These are phyloP conservation scores for Botrytis medusae DNA, from an alignment of 2,329 filamentous ascomycete genomes.

Conservation along the genomic window DNA sequence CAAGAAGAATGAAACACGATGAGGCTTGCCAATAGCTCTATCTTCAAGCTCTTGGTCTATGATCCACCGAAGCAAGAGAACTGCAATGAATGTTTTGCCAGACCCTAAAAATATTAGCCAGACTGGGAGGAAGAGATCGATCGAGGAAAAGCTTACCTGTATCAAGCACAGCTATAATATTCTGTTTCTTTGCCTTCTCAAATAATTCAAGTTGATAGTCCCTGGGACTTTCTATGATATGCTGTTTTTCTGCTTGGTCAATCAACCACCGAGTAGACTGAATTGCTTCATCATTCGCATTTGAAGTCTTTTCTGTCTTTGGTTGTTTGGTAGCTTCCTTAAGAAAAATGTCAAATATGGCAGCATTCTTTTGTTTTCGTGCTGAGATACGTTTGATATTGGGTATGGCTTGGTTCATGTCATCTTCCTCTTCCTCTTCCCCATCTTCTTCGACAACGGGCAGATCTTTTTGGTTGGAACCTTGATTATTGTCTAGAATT, in stretches of 20 bases:
- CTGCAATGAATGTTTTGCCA: conserved; percentile 95
- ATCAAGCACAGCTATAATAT: conserved; percentile 89
- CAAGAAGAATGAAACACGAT: conserved; percentile 79
- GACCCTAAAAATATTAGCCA: conserved; percentile 50
- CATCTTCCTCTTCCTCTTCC: conserved; percentile 27
- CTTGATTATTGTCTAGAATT: not conserved
- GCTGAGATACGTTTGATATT: conserved; percentile 46
- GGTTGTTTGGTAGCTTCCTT: conserved; percentile 4
- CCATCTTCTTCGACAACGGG: conserved; percentile 22
- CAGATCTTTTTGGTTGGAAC: conserved; percentile 7
- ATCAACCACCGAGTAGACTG: conserved; percentile 39
- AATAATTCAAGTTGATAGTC: conserved; percentile 94
- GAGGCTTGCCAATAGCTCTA: conserved; percentile 57
- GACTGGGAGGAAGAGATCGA: conserved; percentile 9
- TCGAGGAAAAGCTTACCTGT: conserved; percentile 57
- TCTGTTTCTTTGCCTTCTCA: conserved; percentile 78
- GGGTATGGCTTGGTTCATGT: conserved; percentile 35
- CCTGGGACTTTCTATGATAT: conserved; percentile 73
- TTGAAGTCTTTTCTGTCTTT: not conserved
- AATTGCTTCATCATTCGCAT: conserved; percentile 30
- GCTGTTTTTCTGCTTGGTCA: conserved; percentile 40
- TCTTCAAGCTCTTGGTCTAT: conserved; percentile 76
- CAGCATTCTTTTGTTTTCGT: conserved; percentile 51
- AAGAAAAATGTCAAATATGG: conserved; percentile 46
- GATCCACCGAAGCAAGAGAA: conserved; percentile 73